Percentiles rank a stretch among this genome's conserved stretches.
Conservation (phyloP, 2,329 filamentous ascomycete genomes). For the Corynespora cassiicola region DNA sequence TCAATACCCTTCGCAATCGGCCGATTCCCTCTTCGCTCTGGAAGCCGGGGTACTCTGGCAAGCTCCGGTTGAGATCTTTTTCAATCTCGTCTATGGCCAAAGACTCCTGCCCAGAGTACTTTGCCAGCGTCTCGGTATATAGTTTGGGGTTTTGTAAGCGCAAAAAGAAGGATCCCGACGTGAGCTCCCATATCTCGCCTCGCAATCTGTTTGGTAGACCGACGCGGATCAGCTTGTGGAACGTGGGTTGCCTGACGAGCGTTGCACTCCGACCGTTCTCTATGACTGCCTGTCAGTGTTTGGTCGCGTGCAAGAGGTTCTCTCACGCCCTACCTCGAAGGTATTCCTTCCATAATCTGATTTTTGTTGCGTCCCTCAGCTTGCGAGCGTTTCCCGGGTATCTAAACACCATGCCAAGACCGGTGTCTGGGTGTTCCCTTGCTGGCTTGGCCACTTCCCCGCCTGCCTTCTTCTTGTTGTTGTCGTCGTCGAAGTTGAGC, state of each 20-base stretch:
- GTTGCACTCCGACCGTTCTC: slow-evolving; percentile 95
- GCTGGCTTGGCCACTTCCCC: slow-evolving; percentile 52
- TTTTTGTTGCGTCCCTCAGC: slow-evolving; percentile 92
- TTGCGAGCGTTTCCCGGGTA: slow-evolving; percentile 97
- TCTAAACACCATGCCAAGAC: slow-evolving; percentile 87
- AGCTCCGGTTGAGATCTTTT: slow-evolving; percentile 93
- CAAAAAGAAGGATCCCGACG: slow-evolving; percentile 88
- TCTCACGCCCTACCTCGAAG: slow-evolving; percentile 62
- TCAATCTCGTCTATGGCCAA: slow-evolving; percentile 98
- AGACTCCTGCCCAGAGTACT: slow-evolving; percentile 84
- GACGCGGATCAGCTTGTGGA: slow-evolving; percentile 96
- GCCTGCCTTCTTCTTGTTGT: slow-evolving; percentile 40
- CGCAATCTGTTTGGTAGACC: slow-evolving; percentile 91
- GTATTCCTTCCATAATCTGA: slow-evolving; percentile 97
- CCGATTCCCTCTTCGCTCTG: slow-evolving; percentile 96
- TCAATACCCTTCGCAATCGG: slow-evolving; percentile 85
- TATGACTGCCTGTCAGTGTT: slow-evolving; percentile 32
- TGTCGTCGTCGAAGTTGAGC: slow-evolving; percentile 60
- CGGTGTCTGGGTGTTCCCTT: slow-evolving; percentile 80
- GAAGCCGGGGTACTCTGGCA: slow-evolving; percentile 97
- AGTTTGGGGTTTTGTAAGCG: slow-evolving; percentile 84
- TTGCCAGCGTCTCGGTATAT: slow-evolving; percentile 82
- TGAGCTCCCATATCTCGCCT: slow-evolving; percentile 95
- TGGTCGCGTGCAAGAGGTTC: neutral
- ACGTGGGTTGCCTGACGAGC: slow-evolving; percentile 91